phyloP scores from a whole-genome alignment of 768 basidiomycete genomes.

The Boletus speciosus region DNA sequence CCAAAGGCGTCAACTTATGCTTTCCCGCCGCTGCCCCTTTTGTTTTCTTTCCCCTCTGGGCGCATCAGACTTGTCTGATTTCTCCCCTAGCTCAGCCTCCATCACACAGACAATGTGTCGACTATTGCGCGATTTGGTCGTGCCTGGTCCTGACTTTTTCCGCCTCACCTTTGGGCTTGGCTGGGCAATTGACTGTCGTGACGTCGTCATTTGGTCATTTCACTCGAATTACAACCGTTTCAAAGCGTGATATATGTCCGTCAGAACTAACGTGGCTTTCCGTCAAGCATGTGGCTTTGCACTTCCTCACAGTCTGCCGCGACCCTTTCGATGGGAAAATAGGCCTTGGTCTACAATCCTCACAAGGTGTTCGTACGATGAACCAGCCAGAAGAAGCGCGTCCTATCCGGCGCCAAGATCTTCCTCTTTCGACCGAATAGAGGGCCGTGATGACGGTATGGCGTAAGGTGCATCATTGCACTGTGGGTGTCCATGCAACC shows the following conservation, averaged over 20 bases:
- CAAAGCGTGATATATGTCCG: not conserved
- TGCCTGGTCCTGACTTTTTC: slow-evolving; percentile 17
- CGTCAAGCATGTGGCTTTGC: not conserved
- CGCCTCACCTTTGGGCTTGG: not conserved
- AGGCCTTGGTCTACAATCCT: not conserved
- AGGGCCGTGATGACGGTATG: slow-evolving; percentile 11
- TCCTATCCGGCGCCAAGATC: not conserved
- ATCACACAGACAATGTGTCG: slow-evolving; percentile 4
- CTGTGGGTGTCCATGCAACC: slow-evolving; percentile 8
- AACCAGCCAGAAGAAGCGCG: slow-evolving; percentile 9
- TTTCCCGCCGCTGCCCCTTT: not conserved
- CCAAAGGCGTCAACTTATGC: not conserved
- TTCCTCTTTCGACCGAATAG: not conserved
- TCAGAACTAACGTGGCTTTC: not conserved
- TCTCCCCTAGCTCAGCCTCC: slow-evolving; percentile 12
- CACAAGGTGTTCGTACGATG: not conserved
- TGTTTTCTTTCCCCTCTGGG: not conserved
- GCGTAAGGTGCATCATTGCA: not conserved
- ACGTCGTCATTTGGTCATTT: not conserved
- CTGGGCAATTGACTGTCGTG: not conserved
- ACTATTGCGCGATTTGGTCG: not conserved
- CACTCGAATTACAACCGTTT: not conserved
- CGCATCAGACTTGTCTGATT: slow-evolving; percentile 19
- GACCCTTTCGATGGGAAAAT: slow-evolving; percentile 22
- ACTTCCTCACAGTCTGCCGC: slow-evolving; percentile 4